A percentile compares a stretch with the other conserved stretches of the same genome.
Evolutionary conservation across 2,329 filamentous ascomycete genomes (phyloP).

Genomic region (Lasiodiplodia theobromae): DNA sequence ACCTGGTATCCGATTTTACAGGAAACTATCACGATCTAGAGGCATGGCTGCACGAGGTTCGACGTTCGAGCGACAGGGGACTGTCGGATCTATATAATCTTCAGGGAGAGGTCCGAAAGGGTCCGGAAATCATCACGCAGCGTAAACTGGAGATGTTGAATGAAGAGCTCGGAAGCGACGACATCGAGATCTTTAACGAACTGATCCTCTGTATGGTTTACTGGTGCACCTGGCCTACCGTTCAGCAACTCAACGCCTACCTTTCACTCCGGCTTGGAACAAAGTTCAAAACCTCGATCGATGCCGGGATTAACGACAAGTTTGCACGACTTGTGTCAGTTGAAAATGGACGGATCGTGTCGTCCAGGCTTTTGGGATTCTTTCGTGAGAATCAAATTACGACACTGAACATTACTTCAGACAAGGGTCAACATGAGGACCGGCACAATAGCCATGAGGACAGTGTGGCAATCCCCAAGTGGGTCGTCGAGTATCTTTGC

Average conservation of each 20-base stretch:
- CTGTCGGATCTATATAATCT: background rate
- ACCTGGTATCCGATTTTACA: background rate
- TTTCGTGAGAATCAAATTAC: too few relatives aligned
- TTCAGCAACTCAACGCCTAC: background rate
- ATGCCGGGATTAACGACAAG: background rate
- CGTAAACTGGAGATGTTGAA: background rate
- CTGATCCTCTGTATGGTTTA: background rate
- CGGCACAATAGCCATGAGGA: background rate
- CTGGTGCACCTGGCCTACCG: background rate
- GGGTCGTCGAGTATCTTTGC: background rate
- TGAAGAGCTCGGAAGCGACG: background rate
- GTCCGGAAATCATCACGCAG: background rate
- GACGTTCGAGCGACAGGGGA: background rate
- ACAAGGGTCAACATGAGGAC: background rate
- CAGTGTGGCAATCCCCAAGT: background rate
- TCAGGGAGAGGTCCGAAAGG: background rate
- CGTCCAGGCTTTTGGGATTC: background rate
- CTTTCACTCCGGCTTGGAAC: background rate
- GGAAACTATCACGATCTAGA: background rate
- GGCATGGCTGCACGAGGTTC: background rate
- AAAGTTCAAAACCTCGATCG: background rate
- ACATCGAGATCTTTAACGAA: background rate
- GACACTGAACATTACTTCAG: too few relatives aligned
- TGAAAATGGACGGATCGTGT: too few relatives aligned
- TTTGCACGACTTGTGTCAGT: background rate